phyloP scores from a whole-genome alignment of 768 basidiomycete species.

The Leccinum olivaceopallidum region DNA sequence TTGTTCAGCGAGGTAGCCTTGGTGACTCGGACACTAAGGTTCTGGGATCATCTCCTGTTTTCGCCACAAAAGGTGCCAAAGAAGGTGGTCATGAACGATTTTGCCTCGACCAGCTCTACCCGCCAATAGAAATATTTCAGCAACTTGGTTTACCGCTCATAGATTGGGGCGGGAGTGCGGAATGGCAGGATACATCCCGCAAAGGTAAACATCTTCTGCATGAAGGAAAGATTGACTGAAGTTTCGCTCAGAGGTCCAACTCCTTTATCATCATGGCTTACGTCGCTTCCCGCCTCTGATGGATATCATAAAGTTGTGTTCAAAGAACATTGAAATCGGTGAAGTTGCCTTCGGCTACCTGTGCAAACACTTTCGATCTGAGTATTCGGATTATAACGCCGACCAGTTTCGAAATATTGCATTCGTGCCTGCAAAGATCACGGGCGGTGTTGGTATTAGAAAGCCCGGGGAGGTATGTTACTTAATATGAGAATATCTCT shows the following conservation, averaged over 20 bases:
- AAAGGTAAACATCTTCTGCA: neutral
- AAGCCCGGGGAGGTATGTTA: too few relatives aligned
- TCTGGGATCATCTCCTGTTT: too few relatives aligned
- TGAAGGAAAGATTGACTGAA: neutral
- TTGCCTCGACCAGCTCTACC: constrained; percentile 58
- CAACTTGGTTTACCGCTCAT: constrained; percentile 73
- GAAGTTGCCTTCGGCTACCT: constrained; percentile 73
- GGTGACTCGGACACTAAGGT: too few relatives aligned
- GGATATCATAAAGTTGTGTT: neutral
- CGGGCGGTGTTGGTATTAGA: too few relatives aligned
- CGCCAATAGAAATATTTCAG: constrained; percentile 69
- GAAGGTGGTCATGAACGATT: too few relatives aligned
- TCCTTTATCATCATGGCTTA: neutral
- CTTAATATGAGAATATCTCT: too few relatives aligned
- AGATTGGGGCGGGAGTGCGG: constrained; percentile 72
- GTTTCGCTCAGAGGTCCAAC: neutral
- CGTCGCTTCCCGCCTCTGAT: neutral
- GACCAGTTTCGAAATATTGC: constrained; percentile 31
- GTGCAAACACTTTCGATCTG: constrained; percentile 41
- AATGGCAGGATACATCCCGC: constrained; percentile 49
- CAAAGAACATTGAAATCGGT: constrained; percentile 36
- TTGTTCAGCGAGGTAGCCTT: too few relatives aligned
- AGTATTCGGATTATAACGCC: constrained; percentile 52
- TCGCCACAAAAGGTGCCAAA: too few relatives aligned
- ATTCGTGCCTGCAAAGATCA: too few relatives aligned